Conservation (phyloP, 1,284 basidiomycete species). For the Singerocomus rubriflavus region DNA sequence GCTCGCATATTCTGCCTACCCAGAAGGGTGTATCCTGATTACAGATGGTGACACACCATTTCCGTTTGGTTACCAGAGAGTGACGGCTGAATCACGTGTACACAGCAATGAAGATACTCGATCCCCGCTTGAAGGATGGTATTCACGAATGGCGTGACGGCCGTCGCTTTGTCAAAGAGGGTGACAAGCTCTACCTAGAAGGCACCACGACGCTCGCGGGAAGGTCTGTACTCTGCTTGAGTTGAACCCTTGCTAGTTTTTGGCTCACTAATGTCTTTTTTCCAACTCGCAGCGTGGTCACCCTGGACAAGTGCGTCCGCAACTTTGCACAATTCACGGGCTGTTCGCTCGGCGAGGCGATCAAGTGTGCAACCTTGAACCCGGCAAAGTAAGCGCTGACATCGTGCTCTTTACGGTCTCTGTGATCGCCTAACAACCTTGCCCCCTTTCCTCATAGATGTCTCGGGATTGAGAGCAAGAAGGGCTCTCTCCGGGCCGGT, state of each 20-base stretch:
- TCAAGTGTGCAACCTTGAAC: slow-evolving; percentile 81
- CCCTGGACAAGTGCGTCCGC: slow-evolving; percentile 78
- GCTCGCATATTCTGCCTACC: slow-evolving; percentile 81
- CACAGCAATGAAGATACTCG: slow-evolving; percentile 81
- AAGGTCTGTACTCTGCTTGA: slow-evolving; percentile 39
- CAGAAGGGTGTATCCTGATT: slow-evolving; percentile 83
- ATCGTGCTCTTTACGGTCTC: not conserved
- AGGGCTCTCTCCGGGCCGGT: slow-evolving; percentile 77
- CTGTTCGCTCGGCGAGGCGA: slow-evolving; percentile 77
- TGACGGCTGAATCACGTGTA: not conserved
- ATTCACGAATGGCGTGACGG: slow-evolving; percentile 85
- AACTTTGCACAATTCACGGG: slow-evolving; percentile 83
- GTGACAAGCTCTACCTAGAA: slow-evolving; percentile 77
- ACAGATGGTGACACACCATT: slow-evolving; percentile 65
- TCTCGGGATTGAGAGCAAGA: slow-evolving; percentile 72
- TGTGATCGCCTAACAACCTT: not conserved
- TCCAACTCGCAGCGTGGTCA: slow-evolving; percentile 58
- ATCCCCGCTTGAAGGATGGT: slow-evolving; percentile 81
- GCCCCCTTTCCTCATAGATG: slow-evolving; percentile 43
- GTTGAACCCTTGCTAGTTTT: not conserved
- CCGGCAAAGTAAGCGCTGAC: slow-evolving; percentile 61
- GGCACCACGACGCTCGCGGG: slow-evolving; percentile 87
- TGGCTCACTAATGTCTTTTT: not conserved
- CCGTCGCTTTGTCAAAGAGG: slow-evolving; percentile 75
- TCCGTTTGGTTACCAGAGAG: not conserved